These are phyloP conservation scores for Yamadazyma trypodendri DNA, from an alignment of 1,139 yeast genomes.

Conservation along the genomic window DNA sequence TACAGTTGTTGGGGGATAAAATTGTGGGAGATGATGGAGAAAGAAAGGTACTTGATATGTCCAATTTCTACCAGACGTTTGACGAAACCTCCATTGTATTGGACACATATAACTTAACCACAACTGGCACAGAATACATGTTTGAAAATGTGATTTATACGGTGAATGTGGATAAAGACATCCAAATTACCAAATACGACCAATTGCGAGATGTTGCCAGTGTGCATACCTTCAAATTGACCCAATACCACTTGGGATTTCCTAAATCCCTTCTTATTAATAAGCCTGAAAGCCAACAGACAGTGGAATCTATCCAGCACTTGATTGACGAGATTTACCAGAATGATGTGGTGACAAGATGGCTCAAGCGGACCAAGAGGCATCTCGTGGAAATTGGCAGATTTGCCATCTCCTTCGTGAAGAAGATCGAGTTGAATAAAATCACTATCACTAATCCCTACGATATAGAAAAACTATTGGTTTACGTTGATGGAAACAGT, in stretches of 20 bases:
- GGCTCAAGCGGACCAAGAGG: constrained; percentile 31
- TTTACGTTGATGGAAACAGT: constrained; percentile 21
- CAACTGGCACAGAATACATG: constrained; percentile 11
- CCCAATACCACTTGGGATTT: constrained; percentile 9
- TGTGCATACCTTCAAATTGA: constrained; percentile 1
- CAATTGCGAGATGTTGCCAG: constrained; percentile 6
- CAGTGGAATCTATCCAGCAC: constrained; percentile 30
- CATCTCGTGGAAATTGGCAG: constrained; percentile 39
- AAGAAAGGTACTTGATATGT: constrained; percentile 27
- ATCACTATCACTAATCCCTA: constrained; percentile 22
- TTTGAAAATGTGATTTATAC: constrained; percentile 12
- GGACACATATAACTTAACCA: constrained; percentile 14
- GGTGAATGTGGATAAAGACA: constrained; percentile 2
- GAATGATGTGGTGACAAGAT: constrained; percentile 24
- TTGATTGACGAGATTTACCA: constrained; percentile 30
- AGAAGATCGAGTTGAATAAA: constrained; percentile 6
- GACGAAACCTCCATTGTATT: constrained; percentile 13
- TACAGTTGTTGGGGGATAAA: constrained; percentile 4
- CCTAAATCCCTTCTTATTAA: constrained; percentile 21
- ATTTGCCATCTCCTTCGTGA: constrained; percentile 17
- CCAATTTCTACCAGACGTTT: constrained; percentile 24
- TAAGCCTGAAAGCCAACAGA: constrained; percentile 30
- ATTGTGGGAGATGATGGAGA: constrained; percentile 11
- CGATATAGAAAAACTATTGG: constrained; percentile 35
- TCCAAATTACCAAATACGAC: constrained; percentile 10